phyloP scores from a whole-genome alignment of 2,329 filamentous ascomycete species.

The Dactylellina cionopaga region DNA sequence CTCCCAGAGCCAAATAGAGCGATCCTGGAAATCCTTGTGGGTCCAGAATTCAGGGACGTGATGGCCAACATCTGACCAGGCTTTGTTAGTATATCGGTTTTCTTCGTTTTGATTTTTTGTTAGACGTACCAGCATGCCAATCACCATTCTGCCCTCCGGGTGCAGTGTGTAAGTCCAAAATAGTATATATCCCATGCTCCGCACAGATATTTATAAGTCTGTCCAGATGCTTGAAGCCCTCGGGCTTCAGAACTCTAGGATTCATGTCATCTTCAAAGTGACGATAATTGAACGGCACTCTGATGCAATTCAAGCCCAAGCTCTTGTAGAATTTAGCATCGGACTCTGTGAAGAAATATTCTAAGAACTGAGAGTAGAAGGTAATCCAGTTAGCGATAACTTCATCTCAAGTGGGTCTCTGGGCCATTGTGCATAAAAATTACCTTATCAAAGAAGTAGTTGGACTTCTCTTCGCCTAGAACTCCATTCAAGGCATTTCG shows the following conservation, averaged over 20 bases:
- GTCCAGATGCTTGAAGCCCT: constrained; percentile 66
- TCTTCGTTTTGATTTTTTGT: neutral
- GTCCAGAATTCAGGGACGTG: constrained; percentile 64
- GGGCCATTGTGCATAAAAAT: too few species aligned
- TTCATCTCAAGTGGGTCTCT: too few species aligned
- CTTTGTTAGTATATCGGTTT: neutral
- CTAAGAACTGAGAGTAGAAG: constrained; percentile 60
- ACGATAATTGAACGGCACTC: constrained; percentile 71
- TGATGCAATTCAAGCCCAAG: constrained; percentile 69
- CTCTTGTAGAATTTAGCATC: constrained; percentile 70
- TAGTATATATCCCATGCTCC: constrained; percentile 62
- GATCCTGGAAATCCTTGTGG: constrained; percentile 64
- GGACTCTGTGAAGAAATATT: constrained; percentile 70
- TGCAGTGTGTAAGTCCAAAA: constrained; percentile 63
- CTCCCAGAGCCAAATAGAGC: constrained; percentile 63
- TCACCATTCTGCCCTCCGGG: constrained; percentile 65
- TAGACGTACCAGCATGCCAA: constrained; percentile 62
- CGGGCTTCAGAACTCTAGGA: constrained; percentile 64
- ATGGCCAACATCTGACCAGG: constrained; percentile 56
- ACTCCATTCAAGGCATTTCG: constrained; percentile 67
- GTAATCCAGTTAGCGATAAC: neutral
- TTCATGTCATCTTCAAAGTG: constrained; percentile 68
- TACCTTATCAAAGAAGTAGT: constrained; percentile 70
- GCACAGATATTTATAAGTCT: constrained; percentile 64
- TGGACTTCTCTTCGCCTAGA: constrained; percentile 68